phyloP scores from a whole-genome alignment of 257 asterid species.

The Prunella vulgaris region DNA sequence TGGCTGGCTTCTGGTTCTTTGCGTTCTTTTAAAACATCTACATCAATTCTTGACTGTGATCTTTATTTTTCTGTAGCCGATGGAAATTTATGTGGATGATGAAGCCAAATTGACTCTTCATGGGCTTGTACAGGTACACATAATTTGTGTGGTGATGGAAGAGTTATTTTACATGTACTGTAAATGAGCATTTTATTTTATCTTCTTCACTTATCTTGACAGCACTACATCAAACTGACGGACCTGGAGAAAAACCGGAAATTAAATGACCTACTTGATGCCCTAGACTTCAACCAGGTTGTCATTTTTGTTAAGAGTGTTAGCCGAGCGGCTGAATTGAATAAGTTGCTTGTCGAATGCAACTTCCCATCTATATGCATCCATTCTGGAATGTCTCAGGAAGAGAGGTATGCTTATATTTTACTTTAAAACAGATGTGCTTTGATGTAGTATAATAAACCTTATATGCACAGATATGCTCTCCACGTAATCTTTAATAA shows the following conservation, averaged over 20 bases:
- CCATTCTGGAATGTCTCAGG: conserved; percentile 91
- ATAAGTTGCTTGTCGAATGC: conserved; percentile 74
- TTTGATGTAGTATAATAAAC: background rate
- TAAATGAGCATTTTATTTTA: background rate
- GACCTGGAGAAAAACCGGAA: conserved; percentile 81
- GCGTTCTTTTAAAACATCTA: conserved; percentile 15
- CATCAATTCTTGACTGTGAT: conserved; percentile 33
- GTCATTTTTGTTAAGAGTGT: conserved; percentile 77
- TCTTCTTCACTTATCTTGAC: conserved; percentile 13
- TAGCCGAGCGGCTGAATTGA: conserved; percentile 65
- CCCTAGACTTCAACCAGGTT: conserved; percentile 80
- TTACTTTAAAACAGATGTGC: background rate
- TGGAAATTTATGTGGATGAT: conserved; percentile 86
- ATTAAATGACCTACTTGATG: conserved; percentile 80
- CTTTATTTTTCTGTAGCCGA: conserved; percentile 56
- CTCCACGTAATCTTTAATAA: background rate
- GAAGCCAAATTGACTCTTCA: conserved; percentile 86
- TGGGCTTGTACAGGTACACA: conserved; percentile 73
- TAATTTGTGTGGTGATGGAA: background rate
- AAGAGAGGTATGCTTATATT: conserved; percentile 48
- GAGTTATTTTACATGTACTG: background rate
- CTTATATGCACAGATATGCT: background rate
- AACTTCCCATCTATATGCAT: conserved; percentile 86
- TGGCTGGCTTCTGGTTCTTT: conserved; percentile 1
- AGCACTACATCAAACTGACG: conserved; percentile 78